Percentiles rank a stretch among this genome's conserved stretches.
phyloP scores from a whole-genome alignment of 2,329 filamentous ascomycete genomes.

The Claviceps sorghi region DNA sequence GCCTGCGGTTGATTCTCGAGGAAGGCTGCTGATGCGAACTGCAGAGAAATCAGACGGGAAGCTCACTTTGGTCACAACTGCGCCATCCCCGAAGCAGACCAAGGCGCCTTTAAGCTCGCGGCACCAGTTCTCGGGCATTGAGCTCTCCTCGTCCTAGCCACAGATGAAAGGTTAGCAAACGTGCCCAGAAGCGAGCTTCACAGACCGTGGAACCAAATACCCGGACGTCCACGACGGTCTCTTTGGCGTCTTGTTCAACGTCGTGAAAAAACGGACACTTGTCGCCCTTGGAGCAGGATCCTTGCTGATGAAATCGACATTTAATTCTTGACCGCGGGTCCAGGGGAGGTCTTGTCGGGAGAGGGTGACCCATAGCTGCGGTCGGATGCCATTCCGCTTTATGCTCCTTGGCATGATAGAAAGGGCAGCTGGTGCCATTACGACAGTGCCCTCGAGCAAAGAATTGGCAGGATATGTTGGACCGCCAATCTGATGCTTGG shows the following conservation, averaged over 20 bases:
- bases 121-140: neutral
- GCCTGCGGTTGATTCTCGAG: slow-evolving; percentile 5
- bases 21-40: slow-evolving; percentile 18
- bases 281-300: neutral
- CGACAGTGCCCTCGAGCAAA: neutral
- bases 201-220: neutral
- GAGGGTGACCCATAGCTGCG: neutral
- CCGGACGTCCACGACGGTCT: neutral
- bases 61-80: slow-evolving; percentile 12
- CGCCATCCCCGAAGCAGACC: slow-evolving; percentile 19
- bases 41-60: slow-evolving; percentile 23
- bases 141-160: neutral
- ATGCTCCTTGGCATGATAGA: neutral
- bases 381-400: neutral
- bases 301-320: neutral
- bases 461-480: neutral
- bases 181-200: neutral
- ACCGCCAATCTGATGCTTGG: neutral
- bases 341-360: neutral
- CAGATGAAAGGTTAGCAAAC: neutral
- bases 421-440: neutral
- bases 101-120: slow-evolving; percentile 11
- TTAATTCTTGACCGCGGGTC: neutral
- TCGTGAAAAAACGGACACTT: neutral
- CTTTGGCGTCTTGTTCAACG: neutral